phyloP scores from a whole-genome alignment of 208 protist genomes.

The Acanthamoeba royreba region DNA sequence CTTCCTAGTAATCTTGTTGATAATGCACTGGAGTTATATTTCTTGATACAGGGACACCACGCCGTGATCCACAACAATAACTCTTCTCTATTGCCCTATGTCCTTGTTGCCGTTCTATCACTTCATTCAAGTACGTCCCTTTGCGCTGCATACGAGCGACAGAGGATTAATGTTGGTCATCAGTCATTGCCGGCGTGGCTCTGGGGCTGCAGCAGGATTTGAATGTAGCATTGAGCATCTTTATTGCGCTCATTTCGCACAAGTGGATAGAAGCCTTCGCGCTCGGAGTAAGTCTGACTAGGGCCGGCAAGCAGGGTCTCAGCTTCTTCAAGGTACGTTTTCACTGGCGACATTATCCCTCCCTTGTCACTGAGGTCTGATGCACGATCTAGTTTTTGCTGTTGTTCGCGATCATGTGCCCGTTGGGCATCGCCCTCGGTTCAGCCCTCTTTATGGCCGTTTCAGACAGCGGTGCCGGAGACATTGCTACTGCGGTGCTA shows the following conservation, averaged over 20 bases:
- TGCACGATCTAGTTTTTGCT: not conserved
- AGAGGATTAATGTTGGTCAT: not conserved
- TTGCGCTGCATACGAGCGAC: not conserved
- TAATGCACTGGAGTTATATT: not conserved
- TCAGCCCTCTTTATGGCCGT: not conserved
- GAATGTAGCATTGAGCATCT: not conserved
- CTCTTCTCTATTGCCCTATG: not conserved
- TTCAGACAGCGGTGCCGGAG: not conserved
- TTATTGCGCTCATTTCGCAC: not conserved
- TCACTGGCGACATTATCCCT: not conserved
- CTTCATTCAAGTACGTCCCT: not conserved
- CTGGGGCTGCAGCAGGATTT: constrained; percentile 4
- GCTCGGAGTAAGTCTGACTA: not conserved
- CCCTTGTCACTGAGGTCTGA: too few species aligned
- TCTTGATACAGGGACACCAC: not conserved
- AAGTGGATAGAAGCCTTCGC: constrained; percentile 8
- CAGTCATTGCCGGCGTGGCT: not conserved
- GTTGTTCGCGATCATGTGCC: not conserved
- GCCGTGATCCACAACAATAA: not conserved
- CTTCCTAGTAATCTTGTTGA: not conserved
- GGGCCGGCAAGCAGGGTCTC: not conserved
- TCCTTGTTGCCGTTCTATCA: constrained; percentile 26
- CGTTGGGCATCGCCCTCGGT: not conserved
- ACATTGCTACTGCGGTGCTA: not conserved
- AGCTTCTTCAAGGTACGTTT: not conserved